Conservation (phyloP, 352 stramenopile species). For the Aphanomyces invadans region DNA sequence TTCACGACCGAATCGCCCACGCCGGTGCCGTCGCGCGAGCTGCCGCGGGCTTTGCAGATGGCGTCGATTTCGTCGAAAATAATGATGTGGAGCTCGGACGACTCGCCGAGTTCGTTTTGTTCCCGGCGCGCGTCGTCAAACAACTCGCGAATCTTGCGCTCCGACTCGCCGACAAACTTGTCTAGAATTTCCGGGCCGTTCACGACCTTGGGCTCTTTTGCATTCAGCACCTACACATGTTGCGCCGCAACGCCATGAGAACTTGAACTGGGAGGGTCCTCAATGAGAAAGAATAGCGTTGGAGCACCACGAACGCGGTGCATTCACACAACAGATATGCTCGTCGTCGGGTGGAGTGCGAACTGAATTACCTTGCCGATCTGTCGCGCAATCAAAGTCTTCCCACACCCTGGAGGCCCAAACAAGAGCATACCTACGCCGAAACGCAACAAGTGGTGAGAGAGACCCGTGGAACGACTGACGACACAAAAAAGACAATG, state of each 20-base stretch:
- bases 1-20: conserved; percentile 98
- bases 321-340: too few relatives aligned
- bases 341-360: too few relatives aligned
- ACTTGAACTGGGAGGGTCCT: too few relatives aligned
- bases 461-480: not conserved
- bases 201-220: conserved; percentile 94
- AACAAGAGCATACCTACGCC: conserved; percentile 55
- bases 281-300: too few relatives aligned
- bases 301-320: too few relatives aligned
- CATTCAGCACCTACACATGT: conserved; percentile 93
- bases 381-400: conserved; percentile 98
- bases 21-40: conserved; percentile 89
- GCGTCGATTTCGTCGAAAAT: conserved; percentile 99
- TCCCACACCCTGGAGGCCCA: conserved; percentile 85
- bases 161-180: conserved; percentile 98
- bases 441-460: not conserved
- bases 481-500: conserved; percentile 40
- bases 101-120: conserved; percentile 89
- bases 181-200: conserved; percentile 99
- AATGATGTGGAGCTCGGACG: conserved; percentile 98
- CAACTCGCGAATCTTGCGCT: conserved; percentile 98
- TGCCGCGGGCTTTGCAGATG: conserved; percentile 97
- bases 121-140: conserved; percentile 92
- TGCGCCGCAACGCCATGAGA: too few relatives aligned
- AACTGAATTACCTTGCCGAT: conserved; percentile 79